Evolutionary conservation across 2,329 filamentous ascomycete genomes (phyloP), one percentile per base, ranked within the genome.

Genomic region (Epicoccum sorghinum): DNA sequence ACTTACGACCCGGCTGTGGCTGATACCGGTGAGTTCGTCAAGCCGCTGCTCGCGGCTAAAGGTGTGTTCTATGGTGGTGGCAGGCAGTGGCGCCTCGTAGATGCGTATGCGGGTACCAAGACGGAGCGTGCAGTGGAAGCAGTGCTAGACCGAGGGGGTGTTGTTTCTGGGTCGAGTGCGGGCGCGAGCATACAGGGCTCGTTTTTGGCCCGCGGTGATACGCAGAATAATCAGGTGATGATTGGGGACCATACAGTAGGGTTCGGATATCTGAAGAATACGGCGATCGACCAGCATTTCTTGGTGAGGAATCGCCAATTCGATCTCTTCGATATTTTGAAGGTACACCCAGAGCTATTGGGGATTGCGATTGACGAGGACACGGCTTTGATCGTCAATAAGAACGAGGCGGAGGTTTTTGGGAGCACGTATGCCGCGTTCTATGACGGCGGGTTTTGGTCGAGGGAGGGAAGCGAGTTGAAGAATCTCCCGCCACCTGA

Each of bases 351-450:
- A 7, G 57, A 59, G 12, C 23, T 69, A 10, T 37, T 67, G 5
- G 63, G 65, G 1, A 37, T 67, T 24, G 66, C 58, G 3, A 62
- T 68, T n/a, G 62, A 67, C 36, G 65, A 69, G 41, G 65, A 69
- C 37, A 67, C 66, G 0, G 66, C 62, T 37, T 39, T 67, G 23
- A 54, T 65, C 3, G 65, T 69, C 12, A 57, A 52, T 8, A 57
- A 59, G 47, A 63, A 67, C 14, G 58, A 64, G 27, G 60, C 56
- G 22, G 65, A 66, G 27, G 58, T 69, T 1, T 58, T 69, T 36
- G 66, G 66, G 4, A 65, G 61, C 22, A 65, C 66, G n/a, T 66
- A 69, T 47, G 63, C 57, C 8, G 39, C 67, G 7, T 53, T 67
- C 7, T 67, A 68, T 25, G 64, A 68, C 53, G 60, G 66, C 1